Evolutionary conservation across 768 basidiomycete genomes (phyloP).

Genomic region (Sporobolomyces phaffii): DNA sequence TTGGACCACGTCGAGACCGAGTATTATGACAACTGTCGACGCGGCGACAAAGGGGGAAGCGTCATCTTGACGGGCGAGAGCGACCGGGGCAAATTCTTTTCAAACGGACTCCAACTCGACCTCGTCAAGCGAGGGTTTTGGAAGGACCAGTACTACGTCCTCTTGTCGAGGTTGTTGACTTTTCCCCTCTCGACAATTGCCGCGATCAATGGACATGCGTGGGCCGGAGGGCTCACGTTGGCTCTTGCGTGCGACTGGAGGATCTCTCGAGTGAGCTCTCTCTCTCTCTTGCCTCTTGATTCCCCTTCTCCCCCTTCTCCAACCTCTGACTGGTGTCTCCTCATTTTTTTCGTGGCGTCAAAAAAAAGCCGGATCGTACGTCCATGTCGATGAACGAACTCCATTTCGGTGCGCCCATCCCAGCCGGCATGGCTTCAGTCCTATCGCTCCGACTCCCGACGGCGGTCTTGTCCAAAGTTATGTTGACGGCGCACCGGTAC

Average conservation of each 20-base stretch:
- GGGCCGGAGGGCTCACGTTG: conserved; percentile 59
- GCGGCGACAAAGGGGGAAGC: conserved; percentile 22
- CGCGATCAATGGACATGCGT: conserved; percentile 48
- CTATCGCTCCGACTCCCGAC: conserved; percentile 59
- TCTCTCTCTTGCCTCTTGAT: background rate
- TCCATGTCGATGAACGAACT: conserved; percentile 95
- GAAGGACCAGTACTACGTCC: conserved; percentile 26
- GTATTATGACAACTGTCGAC: background rate
- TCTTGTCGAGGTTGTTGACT: conserved; percentile 21
- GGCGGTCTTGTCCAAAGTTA: conserved; percentile 61
- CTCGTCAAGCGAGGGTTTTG: conserved; percentile 27
- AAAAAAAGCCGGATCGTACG: conserved; percentile 57
- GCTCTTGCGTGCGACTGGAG: conserved; percentile 79
- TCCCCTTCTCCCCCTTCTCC: no score
- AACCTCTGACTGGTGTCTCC: no score
- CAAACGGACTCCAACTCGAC: conserved; percentile 33
- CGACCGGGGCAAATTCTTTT: conserved; percentile 35
- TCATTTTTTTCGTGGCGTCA: no score
- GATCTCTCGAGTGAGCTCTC: conserved; percentile 59
- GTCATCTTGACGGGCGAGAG: conserved; percentile 34
- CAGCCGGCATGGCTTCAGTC: conserved; percentile 62
- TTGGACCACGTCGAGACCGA: conserved; percentile 31
- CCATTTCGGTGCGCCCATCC: conserved; percentile 56
- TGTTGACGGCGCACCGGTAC: conserved; percentile 73
- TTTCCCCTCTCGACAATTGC: conserved; percentile 34